Conservation (phyloP, 441 rosid species). For the Syzygium syzygioides region DNA sequence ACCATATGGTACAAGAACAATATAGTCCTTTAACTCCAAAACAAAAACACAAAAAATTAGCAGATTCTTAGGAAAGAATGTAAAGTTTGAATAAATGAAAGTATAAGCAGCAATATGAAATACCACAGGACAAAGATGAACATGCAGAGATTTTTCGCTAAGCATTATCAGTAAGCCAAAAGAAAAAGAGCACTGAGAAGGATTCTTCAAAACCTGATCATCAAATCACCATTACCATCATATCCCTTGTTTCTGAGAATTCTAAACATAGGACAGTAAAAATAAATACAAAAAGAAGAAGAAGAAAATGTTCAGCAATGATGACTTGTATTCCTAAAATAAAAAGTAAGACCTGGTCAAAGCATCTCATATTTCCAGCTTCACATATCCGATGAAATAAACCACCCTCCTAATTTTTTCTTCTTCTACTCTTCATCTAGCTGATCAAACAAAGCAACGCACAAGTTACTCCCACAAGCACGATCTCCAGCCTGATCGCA, state of each 20-base stretch:
- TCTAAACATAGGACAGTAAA: background rate
- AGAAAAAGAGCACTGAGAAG: background rate
- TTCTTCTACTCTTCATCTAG: background rate
- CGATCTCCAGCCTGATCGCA: background rate
- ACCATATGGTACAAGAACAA: background rate
- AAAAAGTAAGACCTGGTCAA: background rate
- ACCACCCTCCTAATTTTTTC: background rate
- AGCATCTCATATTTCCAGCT: background rate
- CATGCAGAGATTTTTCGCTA: background rate
- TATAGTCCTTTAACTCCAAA: background rate
- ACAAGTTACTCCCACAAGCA: background rate
- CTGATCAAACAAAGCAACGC: background rate
- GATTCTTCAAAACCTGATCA: background rate
- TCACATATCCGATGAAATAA: background rate
- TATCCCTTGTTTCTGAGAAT: background rate
- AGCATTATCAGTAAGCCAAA: background rate
- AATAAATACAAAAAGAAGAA: background rate
- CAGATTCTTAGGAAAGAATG: background rate
- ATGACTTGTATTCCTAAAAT: background rate
- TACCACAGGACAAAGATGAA: background rate
- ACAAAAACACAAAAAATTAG: background rate
- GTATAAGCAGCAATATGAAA: background rate
- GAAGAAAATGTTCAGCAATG: background rate
- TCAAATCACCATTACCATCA: background rate
- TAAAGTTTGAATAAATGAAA: background rate